These are phyloP conservation scores for Scenedesmus sp. DNA, from an alignment of 163 green algal species.

Conservation along the genomic window DNA sequence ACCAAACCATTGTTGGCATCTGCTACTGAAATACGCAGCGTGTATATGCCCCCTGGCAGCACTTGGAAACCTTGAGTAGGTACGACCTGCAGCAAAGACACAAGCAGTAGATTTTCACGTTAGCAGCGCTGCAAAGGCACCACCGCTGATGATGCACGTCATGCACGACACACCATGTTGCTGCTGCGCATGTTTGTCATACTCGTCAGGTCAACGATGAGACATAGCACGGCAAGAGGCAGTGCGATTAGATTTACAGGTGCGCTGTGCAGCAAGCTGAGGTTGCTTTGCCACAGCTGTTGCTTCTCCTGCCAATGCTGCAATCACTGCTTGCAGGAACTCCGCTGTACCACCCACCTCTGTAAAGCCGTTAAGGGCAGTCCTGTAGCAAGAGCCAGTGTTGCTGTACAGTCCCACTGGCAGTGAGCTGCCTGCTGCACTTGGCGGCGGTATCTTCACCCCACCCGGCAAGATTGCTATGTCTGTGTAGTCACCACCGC, in stretches of 20 bases:
- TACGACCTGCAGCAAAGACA: constrained; percentile 9
- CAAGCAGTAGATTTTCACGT: not conserved
- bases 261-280: not conserved
- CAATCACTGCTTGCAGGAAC: not conserved
- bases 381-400: not conserved
- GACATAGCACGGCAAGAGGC: not conserved
- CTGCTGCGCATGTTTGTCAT: not conserved
- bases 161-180: not conserved
- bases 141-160: not conserved
- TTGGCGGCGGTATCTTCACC: not conserved
- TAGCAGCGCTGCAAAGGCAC: not conserved
- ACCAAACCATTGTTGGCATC: constrained; percentile 32
- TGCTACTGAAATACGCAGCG: constrained; percentile 38
- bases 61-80: constrained; percentile 39
- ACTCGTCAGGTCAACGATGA: no score
- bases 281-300: not conserved
- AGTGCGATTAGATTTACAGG: not conserved
- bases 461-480: constrained; percentile 36
- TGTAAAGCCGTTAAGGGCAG: constrained; percentile 37
- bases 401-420: constrained; percentile 35
- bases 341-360: constrained; percentile 18
- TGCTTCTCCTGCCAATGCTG: not conserved
- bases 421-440: not conserved
- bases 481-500: not conserved
- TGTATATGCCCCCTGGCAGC: constrained; percentile 23